phyloP scores from a whole-genome alignment of 73 alveolate genomes.

The Tetrahymena thermophila region DNA sequence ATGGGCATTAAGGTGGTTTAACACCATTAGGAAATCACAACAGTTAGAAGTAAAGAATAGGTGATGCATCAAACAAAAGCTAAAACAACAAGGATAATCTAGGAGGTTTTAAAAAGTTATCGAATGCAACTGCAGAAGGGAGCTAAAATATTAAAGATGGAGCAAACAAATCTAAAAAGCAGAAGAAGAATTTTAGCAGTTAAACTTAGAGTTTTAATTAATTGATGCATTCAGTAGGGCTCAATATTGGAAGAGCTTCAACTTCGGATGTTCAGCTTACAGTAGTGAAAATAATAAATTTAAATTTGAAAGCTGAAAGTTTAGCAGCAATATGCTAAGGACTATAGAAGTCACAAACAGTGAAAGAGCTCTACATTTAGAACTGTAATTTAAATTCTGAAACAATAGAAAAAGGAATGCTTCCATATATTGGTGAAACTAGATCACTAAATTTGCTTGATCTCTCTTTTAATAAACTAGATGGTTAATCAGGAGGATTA shows the following conservation, averaged over 20 bases:
- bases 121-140: not conserved
- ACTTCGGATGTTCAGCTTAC: not conserved
- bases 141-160: not conserved
- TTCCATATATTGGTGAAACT: conserved; percentile 3
- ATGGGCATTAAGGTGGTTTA: not conserved
- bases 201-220: not conserved
- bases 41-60: not conserved
- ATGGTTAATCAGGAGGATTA: conserved; percentile 29
- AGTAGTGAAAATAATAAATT: not conserved
- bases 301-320: not conserved
- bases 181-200: not conserved
- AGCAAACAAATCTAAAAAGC: not conserved
- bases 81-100: not conserved
- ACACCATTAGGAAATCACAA: not conserved
- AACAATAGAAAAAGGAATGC: conserved; percentile 11
- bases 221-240: not conserved
- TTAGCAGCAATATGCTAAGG: conserved; percentile 1
- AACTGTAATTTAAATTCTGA: conserved; percentile 19
- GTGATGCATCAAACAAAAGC: not conserved
- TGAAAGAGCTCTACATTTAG: conserved; percentile 14
- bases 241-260: not conserved
- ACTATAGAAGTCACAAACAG: conserved; percentile 11
- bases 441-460: conserved; percentile 14
- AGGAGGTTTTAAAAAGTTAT: not conserved
- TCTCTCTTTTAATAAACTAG: conserved; percentile 21